phyloP scores from a whole-genome alignment of 257 asterid species.

The Gynochthodes officinalis region DNA sequence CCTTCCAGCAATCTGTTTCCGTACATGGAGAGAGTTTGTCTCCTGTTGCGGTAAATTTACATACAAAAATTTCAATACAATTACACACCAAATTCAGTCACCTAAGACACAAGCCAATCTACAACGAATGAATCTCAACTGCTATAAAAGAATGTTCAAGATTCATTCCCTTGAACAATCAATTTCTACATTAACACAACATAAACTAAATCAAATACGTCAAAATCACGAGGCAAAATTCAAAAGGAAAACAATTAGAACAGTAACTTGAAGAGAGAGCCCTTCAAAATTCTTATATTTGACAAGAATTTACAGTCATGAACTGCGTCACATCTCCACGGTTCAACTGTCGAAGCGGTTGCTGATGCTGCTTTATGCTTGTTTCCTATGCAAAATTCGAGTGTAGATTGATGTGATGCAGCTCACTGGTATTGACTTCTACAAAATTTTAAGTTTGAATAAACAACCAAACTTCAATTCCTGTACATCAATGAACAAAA shows the following conservation, averaged over 20 bases:
- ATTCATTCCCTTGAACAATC: conserved; percentile 31
- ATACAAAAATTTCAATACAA: not conserved
- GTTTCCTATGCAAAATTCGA: not conserved
- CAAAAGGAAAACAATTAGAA: conserved; percentile 3
- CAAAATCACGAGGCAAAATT: conserved; percentile 8
- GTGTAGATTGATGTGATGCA: conserved; percentile 6
- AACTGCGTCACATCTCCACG: conserved; percentile 2
- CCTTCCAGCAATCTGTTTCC: not conserved
- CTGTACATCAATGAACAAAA: conserved; percentile 29
- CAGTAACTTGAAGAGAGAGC: conserved; percentile 2
- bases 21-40: not conserved
- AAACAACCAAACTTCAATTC: conserved; percentile 21
- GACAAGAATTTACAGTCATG: conserved; percentile 19
- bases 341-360: not conserved
- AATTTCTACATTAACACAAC: conserved; percentile 41
- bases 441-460: conserved; percentile 16
- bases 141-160: conserved; percentile 34
- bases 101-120: conserved; percentile 14
- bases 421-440: conserved; percentile 10
- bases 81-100: conserved; percentile 4
- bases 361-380: conserved; percentile 7
- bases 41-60: not conserved
- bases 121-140: conserved; percentile 16
- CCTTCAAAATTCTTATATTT: conserved; percentile 15
- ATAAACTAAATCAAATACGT: conserved; percentile 25